Evolutionary conservation across 257 asterid genomes (phyloP).

Genomic region (Solanum pinnatisectum): DNA sequence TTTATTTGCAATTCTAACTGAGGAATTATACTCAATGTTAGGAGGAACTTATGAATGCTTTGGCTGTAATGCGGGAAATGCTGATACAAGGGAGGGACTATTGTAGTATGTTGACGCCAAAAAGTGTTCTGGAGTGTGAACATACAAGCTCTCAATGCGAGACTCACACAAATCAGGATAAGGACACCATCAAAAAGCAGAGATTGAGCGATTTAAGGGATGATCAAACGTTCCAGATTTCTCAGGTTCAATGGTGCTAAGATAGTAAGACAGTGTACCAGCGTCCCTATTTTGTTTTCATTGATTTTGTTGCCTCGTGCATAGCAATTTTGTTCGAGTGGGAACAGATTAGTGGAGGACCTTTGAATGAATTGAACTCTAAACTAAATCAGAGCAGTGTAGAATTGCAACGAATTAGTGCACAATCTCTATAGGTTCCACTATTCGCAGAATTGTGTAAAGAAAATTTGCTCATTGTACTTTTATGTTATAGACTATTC

Average conservation of each 20-base stretch:
- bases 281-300: background rate
- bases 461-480: background rate
- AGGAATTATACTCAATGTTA: background rate
- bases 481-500: background rate
- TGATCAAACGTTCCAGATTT: constrained; percentile 9
- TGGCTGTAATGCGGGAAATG: constrained; percentile 22
- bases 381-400: background rate
- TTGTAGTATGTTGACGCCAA: constrained; percentile 22
- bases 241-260: constrained; percentile 22
- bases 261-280: background rate
- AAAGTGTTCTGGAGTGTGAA: constrained; percentile 16
- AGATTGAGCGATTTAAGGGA: constrained; percentile 17
- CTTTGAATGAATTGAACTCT: background rate
- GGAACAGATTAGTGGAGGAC: background rate
- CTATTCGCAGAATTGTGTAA: background rate
- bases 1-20: background rate
- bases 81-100: constrained; percentile 2
- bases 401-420: background rate
- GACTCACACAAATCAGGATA: constrained; percentile 2
- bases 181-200: constrained; percentile 20
- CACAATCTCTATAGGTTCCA: background rate
- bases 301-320: background rate
- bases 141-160: constrained; percentile 17
- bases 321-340: background rate
- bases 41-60: constrained; percentile 36